A percentile compares a stretch with the other conserved stretches of the same genome.
Conservation (phyloP, 2,329 filamentous ascomycete species). For the Ophiostoma ips region DNA sequence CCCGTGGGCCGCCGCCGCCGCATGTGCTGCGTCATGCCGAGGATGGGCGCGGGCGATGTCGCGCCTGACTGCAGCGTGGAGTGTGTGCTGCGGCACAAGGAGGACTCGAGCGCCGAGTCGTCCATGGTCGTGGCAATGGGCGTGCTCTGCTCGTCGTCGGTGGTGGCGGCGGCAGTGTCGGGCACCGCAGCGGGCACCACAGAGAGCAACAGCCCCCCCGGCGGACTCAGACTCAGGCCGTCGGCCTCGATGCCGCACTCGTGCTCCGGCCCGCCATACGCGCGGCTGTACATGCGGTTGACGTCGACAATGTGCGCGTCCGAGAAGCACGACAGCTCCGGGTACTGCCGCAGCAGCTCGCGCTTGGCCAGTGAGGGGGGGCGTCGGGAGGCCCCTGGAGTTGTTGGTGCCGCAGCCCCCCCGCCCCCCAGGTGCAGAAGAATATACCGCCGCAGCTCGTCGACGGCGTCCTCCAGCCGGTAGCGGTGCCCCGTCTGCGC, state of each 20-base stretch:
- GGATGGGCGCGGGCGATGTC: not conserved
- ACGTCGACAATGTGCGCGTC: constrained; percentile 38
- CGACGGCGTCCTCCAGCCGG: constrained; percentile 45
- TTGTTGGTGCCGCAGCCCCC: not conserved
- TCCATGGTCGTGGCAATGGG: not conserved
- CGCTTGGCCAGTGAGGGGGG: constrained; percentile 33
- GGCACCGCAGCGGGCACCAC: not conserved
- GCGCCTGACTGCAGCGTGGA: not conserved
- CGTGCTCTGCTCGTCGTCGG: constrained; percentile 3
- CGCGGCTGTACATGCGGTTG: constrained; percentile 39
- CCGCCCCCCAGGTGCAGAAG: constrained; percentile 26
- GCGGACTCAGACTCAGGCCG: constrained; percentile 19
- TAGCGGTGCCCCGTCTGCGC: constrained; percentile 29
- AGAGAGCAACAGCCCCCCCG: too few relatives aligned
- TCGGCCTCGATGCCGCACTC: constrained; percentile 31
- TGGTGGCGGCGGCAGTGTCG: not conserved
- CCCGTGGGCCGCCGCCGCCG: not conserved
- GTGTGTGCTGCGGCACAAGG: not conserved
- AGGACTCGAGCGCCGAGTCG: not conserved
- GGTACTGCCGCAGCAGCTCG: constrained; percentile 39
- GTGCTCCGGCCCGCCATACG: constrained; percentile 33
- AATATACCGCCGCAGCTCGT: constrained; percentile 46
- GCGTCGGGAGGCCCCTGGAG: constrained; percentile 8
- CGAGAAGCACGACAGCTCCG: constrained; percentile 38
- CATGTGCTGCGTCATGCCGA: not conserved